Percentiles rank a stretch among this genome's conserved stretches.
These are phyloP conservation scores for Angophora floribunda DNA, from an alignment of 345 rosid species.

Conservation along the genomic window DNA sequence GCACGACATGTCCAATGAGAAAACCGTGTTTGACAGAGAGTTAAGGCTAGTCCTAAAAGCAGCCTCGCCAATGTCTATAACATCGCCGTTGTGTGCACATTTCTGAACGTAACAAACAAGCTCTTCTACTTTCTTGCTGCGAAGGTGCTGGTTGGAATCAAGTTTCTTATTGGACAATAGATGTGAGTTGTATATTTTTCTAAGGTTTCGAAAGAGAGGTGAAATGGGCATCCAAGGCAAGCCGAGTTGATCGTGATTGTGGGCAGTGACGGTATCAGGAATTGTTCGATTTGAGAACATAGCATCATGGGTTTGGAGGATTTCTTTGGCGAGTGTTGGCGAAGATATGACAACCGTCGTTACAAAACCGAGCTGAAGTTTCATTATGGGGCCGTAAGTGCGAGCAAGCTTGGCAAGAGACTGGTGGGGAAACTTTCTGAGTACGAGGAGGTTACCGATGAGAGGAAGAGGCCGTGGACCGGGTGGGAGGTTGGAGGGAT, in stretches of 20 bases:
- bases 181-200: slow-evolving; percentile 11
- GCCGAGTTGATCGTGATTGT: slow-evolving; percentile 11
- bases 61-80: not conserved
- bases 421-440: slow-evolving; percentile 4
- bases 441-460: slow-evolving; percentile 11
- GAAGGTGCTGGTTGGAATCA: slow-evolving; percentile 13
- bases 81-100: not conserved
- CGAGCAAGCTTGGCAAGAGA: slow-evolving; percentile 9
- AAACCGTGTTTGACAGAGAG: not conserved
- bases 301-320: slow-evolving; percentile 27
- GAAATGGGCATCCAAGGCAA: slow-evolving; percentile 24
- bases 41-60: slow-evolving; percentile 11
- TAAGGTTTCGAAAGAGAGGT: slow-evolving; percentile 13
- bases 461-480: not conserved
- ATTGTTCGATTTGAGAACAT: slow-evolving; percentile 6
- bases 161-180: slow-evolving; percentile 16
- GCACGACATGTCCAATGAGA: slow-evolving; percentile 5
- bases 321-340: slow-evolving; percentile 21
- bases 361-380: slow-evolving; percentile 3
- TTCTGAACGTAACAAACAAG: not conserved
- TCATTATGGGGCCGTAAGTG: slow-evolving; percentile 22
- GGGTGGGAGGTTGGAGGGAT: not conserved
- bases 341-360: slow-evolving; percentile 18
- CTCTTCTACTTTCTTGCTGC: slow-evolving; percentile 1
- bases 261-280: slow-evolving; percentile 12